These are phyloP conservation scores for Apocynum venetum DNA, from an alignment of 257 asterid species.

Conservation along the genomic window DNA sequence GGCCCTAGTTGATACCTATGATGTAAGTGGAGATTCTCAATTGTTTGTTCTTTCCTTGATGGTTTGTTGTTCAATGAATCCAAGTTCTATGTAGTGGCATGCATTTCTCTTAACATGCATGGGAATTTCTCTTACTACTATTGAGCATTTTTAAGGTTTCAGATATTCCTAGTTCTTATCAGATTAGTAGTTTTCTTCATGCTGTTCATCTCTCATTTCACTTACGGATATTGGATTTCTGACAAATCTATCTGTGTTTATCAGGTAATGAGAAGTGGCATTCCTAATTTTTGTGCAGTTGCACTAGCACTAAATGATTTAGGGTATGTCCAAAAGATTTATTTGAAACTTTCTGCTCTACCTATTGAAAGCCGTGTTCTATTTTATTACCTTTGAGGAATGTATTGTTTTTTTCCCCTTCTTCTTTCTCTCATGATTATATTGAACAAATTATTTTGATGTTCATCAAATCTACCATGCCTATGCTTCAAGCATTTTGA, in stretches of 20 bases:
- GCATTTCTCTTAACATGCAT: neutral
- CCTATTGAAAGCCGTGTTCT: neutral
- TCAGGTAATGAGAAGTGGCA: conserved; percentile 93
- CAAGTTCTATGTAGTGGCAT: neutral
- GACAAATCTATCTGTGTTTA: conserved; percentile 9
- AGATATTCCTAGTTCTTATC: conserved; percentile 1
- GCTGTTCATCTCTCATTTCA: neutral
- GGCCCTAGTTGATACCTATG: conserved; percentile 96
- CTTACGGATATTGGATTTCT: neutral
- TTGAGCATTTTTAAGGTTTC: neutral
- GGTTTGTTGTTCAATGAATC: neutral
- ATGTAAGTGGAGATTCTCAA: conserved; percentile 47
- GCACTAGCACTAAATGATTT: conserved; percentile 85
- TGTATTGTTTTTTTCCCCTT: too few relatives aligned
- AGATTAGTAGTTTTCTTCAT: neutral
- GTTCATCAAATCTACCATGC: neutral
- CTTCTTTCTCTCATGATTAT: neutral
- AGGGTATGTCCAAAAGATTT: conserved; percentile 60
- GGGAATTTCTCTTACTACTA: neutral
- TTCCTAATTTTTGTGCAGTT: conserved; percentile 98
- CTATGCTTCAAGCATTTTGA: neutral
- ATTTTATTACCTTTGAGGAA: neutral
- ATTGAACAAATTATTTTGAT: neutral
- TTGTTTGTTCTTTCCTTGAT: neutral
- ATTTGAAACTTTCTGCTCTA: neutral